These are phyloP conservation scores for Cryphonectria naterciae DNA, from an alignment of 2,329 filamentous ascomycete species.

Conservation along the genomic window DNA sequence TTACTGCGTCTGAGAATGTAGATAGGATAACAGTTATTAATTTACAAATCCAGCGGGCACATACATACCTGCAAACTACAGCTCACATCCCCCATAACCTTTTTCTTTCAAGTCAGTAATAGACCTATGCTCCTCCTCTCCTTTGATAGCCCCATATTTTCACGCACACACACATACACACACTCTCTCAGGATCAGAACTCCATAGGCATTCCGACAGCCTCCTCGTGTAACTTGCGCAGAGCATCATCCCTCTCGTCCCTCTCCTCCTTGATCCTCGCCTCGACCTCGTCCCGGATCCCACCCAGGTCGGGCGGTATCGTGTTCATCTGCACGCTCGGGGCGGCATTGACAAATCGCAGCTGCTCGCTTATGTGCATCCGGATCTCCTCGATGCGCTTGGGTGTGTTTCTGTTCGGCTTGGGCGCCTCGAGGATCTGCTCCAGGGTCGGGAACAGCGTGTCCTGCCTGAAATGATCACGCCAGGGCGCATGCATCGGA, in stretches of 20 bases:
- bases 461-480: conserved; percentile 85
- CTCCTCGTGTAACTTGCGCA: conserved; percentile 59
- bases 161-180: neutral
- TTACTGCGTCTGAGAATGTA: neutral
- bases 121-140: neutral
- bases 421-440: conserved; percentile 67
- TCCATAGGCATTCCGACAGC: conserved; percentile 63
- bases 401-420: conserved; percentile 77
- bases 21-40: neutral
- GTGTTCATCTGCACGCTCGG: conserved; percentile 85
- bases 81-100: neutral
- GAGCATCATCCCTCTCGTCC: conserved; percentile 59
- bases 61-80: neutral
- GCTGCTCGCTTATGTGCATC: conserved; percentile 78
- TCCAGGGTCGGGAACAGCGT: conserved; percentile 88
- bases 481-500: conserved; percentile 80
- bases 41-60: neutral
- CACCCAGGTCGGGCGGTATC: conserved; percentile 77
- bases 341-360: conserved; percentile 81
- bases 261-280: conserved; percentile 66
- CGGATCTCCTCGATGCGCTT: conserved; percentile 78
- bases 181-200: conserved; percentile 35
- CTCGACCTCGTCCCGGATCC: conserved; percentile 71
- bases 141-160: neutral
- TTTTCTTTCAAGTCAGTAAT: neutral